Evolutionary conservation across 495 filamentous ascomycete genomes (phyloP).

Genomic region (Xylaria bambusicola): DNA sequence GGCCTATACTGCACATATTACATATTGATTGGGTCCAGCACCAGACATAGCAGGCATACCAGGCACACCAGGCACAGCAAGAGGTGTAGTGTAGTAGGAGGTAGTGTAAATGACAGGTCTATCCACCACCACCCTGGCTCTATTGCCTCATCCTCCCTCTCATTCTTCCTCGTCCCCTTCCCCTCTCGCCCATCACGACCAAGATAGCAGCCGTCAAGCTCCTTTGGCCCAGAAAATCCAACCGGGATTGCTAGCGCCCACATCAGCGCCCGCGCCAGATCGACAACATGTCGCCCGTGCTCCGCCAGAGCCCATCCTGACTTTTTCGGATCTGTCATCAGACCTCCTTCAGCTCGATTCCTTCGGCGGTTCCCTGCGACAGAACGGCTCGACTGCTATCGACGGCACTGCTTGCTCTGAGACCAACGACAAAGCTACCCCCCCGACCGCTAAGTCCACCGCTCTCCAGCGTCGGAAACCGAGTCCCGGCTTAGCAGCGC

Average conservation of each 20-base stretch:
- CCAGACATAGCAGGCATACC: background rate
- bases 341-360: slow-evolving; percentile 41
- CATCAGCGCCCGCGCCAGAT: slow-evolving; percentile 13
- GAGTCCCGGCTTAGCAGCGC: slow-evolving; percentile 74
- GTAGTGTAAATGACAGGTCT: slow-evolving; percentile 22
- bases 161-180: slow-evolving; percentile 3
- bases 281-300: slow-evolving; percentile 29
- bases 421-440: slow-evolving; percentile 16
- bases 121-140: slow-evolving; percentile 21
- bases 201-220: slow-evolving; percentile 16
- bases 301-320: slow-evolving; percentile 35
- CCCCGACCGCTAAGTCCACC: slow-evolving; percentile 21
- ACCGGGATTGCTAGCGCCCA: slow-evolving; percentile 24
- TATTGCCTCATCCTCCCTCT: slow-evolving; percentile 19
- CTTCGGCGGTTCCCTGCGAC: slow-evolving; percentile 23
- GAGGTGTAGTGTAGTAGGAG: too few species aligned
- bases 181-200: background rate
- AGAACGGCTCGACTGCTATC: slow-evolving; percentile 21
- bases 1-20: background rate
- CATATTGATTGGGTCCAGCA: background rate
- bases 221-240: slow-evolving; percentile 18
- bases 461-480: slow-evolving; percentile 53
- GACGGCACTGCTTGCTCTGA: slow-evolving; percentile 7
- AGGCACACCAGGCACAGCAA: background rate
- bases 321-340: slow-evolving; percentile 43